A percentile compares a stretch with the other conserved stretches of the same genome.
These are phyloP conservation scores for Trichoderma sp. DNA, from an alignment of 2,329 filamentous ascomycete species.

Conservation along the genomic window DNA sequence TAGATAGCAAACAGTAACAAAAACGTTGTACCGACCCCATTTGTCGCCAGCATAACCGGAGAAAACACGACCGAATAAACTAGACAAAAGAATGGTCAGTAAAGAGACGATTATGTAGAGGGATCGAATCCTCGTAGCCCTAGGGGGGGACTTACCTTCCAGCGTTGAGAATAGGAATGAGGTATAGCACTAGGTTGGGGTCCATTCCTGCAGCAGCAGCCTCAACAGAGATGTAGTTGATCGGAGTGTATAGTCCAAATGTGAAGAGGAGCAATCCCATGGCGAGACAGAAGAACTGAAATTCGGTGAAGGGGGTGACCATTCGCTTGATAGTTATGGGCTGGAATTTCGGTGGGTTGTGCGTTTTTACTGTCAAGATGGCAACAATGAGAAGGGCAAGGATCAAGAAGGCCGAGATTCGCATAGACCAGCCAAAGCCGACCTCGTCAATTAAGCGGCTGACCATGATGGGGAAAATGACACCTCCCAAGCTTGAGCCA, in stretches of 20 bases:
- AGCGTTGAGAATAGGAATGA: slow-evolving; percentile 29
- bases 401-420: slow-evolving; percentile 39
- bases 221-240: slow-evolving; percentile 31
- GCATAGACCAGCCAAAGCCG: slow-evolving; percentile 43
- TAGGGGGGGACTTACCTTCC: slow-evolving; percentile 17
- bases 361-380: slow-evolving; percentile 35
- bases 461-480: slow-evolving; percentile 43
- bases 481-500: slow-evolving; percentile 39
- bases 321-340: slow-evolving; percentile 33
- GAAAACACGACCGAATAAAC: slow-evolving; percentile 27
- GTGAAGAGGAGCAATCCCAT: slow-evolving; percentile 32
- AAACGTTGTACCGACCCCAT: slow-evolving; percentile 32
- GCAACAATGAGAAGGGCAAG: slow-evolving; percentile 34
- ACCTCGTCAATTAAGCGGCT: slow-evolving; percentile 34
- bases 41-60: slow-evolving; percentile 28
- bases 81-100: background rate
- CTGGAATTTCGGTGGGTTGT: slow-evolving; percentile 27
- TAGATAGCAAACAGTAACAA: slow-evolving; percentile 43
- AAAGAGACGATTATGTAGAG: background rate
- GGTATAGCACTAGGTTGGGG: slow-evolving; percentile 24
- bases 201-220: slow-evolving; percentile 26
- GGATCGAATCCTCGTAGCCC: background rate
- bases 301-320: slow-evolving; percentile 32
- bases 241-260: slow-evolving; percentile 35
- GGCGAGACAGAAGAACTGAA: slow-evolving; percentile 29